phyloP scores from a whole-genome alignment of 192 early-diverging fungal species.

The Spizellomyces sp. region DNA sequence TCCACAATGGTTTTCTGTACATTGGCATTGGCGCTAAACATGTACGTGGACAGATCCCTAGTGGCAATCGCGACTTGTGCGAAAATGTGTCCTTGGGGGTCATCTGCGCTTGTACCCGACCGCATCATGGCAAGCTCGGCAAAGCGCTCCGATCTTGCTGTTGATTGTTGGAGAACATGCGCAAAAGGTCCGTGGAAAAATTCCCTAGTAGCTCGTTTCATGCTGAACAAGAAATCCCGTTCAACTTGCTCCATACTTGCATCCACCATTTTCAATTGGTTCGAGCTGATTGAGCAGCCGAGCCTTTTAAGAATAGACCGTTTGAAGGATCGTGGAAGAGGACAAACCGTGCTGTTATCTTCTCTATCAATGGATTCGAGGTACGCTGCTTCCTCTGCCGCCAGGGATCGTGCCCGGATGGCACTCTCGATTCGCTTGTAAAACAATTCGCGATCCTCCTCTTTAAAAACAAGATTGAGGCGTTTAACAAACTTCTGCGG shows the following conservation, averaged over 20 bases:
- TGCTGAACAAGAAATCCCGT: constrained; percentile 30
- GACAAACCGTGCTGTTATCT: background rate
- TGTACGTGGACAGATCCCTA: constrained; percentile 26
- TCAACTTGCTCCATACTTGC: constrained; percentile 24
- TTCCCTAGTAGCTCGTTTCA: constrained; percentile 36
- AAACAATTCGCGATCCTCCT: constrained; percentile 33
- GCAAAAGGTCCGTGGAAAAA: background rate
- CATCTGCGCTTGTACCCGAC: constrained; percentile 30
- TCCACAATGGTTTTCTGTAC: constrained; percentile 30
- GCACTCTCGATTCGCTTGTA: constrained; percentile 38
- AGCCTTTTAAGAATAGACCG: constrained; percentile 15
- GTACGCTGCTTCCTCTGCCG: constrained; percentile 10
- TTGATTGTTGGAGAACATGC: background rate
- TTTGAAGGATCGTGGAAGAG: constrained; percentile 22
- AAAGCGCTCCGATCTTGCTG: constrained; percentile 30
- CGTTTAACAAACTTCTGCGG: constrained; percentile 32
- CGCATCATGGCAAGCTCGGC: constrained; percentile 22
- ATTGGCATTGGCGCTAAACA: constrained; percentile 41
- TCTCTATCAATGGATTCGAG: constrained; percentile 4
- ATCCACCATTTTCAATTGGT: constrained; percentile 23
- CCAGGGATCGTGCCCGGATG: constrained; percentile 12
- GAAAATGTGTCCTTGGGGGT: constrained; percentile 17
- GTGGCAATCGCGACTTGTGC: constrained; percentile 26
- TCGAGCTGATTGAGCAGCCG: constrained; percentile 12
- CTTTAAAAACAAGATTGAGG: constrained; percentile 41